Base-by-base conservation (phyloP, 805 yeast genomes). In the Metschnikowia kunwiensis region DNA sequence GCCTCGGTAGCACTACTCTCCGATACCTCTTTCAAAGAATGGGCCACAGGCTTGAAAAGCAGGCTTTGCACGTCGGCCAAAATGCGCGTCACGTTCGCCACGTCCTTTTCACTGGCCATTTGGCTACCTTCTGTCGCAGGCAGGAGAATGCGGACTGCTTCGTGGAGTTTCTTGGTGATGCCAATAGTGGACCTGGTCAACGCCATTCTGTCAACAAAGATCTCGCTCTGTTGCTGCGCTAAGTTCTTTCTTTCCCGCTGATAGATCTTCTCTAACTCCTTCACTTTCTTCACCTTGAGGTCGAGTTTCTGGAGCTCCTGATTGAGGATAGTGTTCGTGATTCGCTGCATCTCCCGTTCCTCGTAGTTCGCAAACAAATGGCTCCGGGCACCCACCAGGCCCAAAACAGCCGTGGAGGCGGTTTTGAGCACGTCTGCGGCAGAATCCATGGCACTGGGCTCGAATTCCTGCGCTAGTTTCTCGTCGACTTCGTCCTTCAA, bases 341-440 rank as follows among this genome's bases (percentile, higher is more conserved):
- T 57, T 36, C 74, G 75, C 48, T 78, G 72, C 80, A 80, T 77
- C 53, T 82, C 87, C 42, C 88, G 68, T 53, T 86, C 96, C 57
- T 86, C 94, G 53, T 77, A 80, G 4, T 80, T 77, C 5, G 91
- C 86, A 60, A 86, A 83, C 14, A 84, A 72, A 54, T 85, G 87
- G 17, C 93, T 73, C 43, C 93, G 74, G 1, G 87, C 80, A 3
- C 93, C 95, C 24, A 84, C 63, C 8, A 84, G 65, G 3, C 94
- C 89, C 39, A 89, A 65, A 1, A 93, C 80, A n/a, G 79, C 63
- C 5, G 77, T 65, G 0, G 84, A 77, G 2, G 85, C 85, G 38
- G 81, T 83, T 50, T 75, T 70, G 13, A 78, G 54, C 25, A 59
- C 60, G n/a, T 53, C 36, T 15, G 42, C 32, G 19, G 38, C 39